Evolutionary conservation across 805 yeast species (phyloP), one percentile per base, ranked within the genome.

Genomic region (Blastobotrys robertii): DNA sequence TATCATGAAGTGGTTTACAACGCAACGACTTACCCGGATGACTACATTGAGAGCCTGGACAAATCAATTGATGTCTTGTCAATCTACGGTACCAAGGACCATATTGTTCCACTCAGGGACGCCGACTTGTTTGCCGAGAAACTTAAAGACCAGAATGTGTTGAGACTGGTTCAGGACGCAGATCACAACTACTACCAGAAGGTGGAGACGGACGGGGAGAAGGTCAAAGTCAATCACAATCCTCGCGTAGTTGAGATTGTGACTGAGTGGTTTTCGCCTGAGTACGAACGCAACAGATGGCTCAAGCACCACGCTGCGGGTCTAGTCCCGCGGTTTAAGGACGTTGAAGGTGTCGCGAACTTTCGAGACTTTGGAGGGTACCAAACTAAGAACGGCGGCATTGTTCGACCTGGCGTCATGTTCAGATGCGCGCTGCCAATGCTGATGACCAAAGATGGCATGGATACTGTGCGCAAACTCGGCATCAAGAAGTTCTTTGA

Each of bases 281-380:
- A 64, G 11, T 66, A 67, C n/a, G 79, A 77, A 45, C 59, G 74
- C 19, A 49, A 54, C n/a, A 61, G 90, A 40, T 83, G 81, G 50
- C 64, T 67, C 46, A 56, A 63, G 8, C 58, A 67, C 16, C 42
- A 51, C 12, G 51, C 47, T 13, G 59, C 76, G 3, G 70, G 70
- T 4, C 56, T 59, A n/a, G 51, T 65, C 14, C 62, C 76, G 2
- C 64, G 88, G 45, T 79, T 83, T 80, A 76, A 76, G 49, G 41
- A 59, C 0, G 70, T 84, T 14, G 83, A 80, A 5, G 88, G 87
- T 0, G 73, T 84, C 14, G 60, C 72, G 34, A 85, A 85, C 53
- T 81, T 84, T 53, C 68, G 95, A 49, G 95, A 86, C 54, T 56
- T 80, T 44, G 95, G 95, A 1, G 95, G 94, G 10, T 85, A 81